Base-by-base conservation (phyloP, 2,329 filamentous ascomycete genomes). In the Paecilomyces formosus region DNA sequence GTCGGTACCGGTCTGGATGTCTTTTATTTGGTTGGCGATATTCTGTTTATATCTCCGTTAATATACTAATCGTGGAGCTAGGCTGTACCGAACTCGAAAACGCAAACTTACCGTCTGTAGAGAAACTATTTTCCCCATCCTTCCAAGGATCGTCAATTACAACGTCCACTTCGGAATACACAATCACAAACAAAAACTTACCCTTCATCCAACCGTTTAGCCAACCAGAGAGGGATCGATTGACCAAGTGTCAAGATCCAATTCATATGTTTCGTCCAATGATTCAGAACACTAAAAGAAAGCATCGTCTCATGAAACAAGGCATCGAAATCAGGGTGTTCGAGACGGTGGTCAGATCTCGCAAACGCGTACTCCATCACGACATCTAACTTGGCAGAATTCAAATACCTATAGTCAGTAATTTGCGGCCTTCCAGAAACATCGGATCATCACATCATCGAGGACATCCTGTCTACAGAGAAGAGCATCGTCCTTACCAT, bases 291-390 rank as follows among this genome's bases (percentile, higher is more conserved):
- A 7, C 50, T 24, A 21, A 28, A 24, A 52, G 50, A 24, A 15
- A 52, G 50, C 7, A 28, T 24, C 50, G 13, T 28, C 21, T 60
- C 59, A 33, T 39, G 52, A 12, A 55, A 56, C 30, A 60, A 21
- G n/a, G 53, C 57, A 21, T 53, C 54, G 50, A 54, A 57, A 35
- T 59, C 58, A 8, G 55, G 52, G 31, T 56, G 31, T 30, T 58
- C 24, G 18, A 60, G 30, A 52, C 55, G 51, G 15, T 60, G 53
- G 3, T 62, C 58, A 54, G 45, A 59, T 24, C 50, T 24, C 21
- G 50, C 50, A 15, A 52, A 52, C 13, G 50, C 21, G 3, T 52
- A 52, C 21, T 52, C 50, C 50, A 52, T 52, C 11, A 52, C 50
- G 21, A 52, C 26, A 52, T 52, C 50, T 52, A 22, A 4, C 12